Conservation (phyloP, 2,329 filamentous ascomycete genomes). For the Daldinia eschscholtzii region DNA sequence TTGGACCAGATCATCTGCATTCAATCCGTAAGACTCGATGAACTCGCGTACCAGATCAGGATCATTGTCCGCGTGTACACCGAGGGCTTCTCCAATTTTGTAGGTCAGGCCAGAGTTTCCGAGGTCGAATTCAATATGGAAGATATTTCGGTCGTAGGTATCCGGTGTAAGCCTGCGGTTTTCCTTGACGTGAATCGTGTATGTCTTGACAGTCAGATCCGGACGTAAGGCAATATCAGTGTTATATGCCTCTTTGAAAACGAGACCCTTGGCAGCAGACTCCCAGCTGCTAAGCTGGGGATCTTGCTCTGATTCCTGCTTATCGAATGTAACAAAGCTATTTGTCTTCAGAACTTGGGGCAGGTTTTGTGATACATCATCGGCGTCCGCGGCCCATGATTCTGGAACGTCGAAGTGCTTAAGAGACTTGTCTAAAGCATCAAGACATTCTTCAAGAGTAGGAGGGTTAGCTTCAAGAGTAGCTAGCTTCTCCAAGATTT, state of each 20-base stretch:
- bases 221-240: slow-evolving; percentile 82
- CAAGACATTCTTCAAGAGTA: slow-evolving; percentile 68
- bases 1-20: slow-evolving; percentile 87
- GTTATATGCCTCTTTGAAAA: slow-evolving; percentile 94
- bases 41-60: slow-evolving; percentile 82
- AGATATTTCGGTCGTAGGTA: slow-evolving; percentile 97
- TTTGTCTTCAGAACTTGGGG: slow-evolving; percentile 77
- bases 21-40: slow-evolving; percentile 89
- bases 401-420: slow-evolving; percentile 81
- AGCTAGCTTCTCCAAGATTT: slow-evolving; percentile 75
- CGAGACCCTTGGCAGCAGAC: slow-evolving; percentile 84
- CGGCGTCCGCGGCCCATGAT: slow-evolving; percentile 80
- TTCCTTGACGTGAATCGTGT: slow-evolving; percentile 90
- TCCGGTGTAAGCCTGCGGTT: slow-evolving; percentile 90
- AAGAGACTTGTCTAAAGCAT: slow-evolving; percentile 77
- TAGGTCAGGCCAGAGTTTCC: slow-evolving; percentile 92
- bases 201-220: slow-evolving; percentile 87
- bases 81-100: slow-evolving; percentile 96
- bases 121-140: slow-evolving; percentile 99
- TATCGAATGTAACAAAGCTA: slow-evolving; percentile 86
- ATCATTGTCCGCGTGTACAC: slow-evolving; percentile 96
- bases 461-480: slow-evolving; percentile 65
- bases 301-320: slow-evolving; percentile 77
- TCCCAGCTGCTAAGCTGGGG: slow-evolving; percentile 80
- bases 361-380: slow-evolving; percentile 67